These are phyloP conservation scores for Theileria orientalis DNA, from an alignment of 169 alveolate genomes.

Conservation along the genomic window DNA sequence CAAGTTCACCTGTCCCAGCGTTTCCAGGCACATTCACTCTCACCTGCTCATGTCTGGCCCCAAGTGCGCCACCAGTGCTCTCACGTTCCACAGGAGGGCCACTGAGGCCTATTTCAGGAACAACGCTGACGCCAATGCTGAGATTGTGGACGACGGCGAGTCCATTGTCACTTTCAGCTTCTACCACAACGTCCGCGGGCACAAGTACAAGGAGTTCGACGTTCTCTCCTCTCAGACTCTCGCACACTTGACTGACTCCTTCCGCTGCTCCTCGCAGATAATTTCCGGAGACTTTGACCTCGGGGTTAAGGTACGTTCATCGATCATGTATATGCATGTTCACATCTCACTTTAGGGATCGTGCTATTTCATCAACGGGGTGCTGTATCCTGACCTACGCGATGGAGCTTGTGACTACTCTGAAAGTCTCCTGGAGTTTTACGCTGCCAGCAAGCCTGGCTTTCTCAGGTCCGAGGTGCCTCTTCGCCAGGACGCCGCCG, in stretches of 20 bases:
- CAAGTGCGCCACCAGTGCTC: constrained; percentile 17
- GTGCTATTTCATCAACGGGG: constrained; percentile 80
- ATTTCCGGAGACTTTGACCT: constrained; percentile 31
- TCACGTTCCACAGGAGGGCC: constrained; percentile 27
- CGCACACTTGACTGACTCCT: constrained; percentile 73
- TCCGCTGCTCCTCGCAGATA: constrained; percentile 63
- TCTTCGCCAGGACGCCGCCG: constrained; percentile 67
- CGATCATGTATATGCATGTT: too few species aligned
- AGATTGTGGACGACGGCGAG: constrained; percentile 56
- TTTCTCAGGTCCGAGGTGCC: constrained; percentile 61
- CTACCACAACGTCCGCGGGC: constrained; percentile 80
- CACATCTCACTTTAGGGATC: constrained; percentile 56
- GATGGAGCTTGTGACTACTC: constrained; percentile 66
- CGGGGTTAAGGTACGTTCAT: constrained; percentile 11
- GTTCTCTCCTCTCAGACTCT: constrained; percentile 75
- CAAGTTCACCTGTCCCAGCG: constrained; percentile 2
- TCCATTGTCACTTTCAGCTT: constrained; percentile 64
- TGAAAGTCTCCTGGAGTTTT: constrained; percentile 45
- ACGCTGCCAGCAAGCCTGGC: constrained; percentile 40
- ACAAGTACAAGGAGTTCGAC: constrained; percentile 79
- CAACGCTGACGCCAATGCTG: neutral
- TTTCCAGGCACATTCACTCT: neutral
- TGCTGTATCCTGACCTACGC: constrained; percentile 75
- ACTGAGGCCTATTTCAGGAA: constrained; percentile 30
- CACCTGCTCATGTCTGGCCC: constrained; percentile 39